Percentiles rank a stretch among this genome's conserved stretches.
These are phyloP conservation scores for Isabelozyma pseudorhagii DNA, from an alignment of 805 yeast genomes.

Conservation along the genomic window DNA sequence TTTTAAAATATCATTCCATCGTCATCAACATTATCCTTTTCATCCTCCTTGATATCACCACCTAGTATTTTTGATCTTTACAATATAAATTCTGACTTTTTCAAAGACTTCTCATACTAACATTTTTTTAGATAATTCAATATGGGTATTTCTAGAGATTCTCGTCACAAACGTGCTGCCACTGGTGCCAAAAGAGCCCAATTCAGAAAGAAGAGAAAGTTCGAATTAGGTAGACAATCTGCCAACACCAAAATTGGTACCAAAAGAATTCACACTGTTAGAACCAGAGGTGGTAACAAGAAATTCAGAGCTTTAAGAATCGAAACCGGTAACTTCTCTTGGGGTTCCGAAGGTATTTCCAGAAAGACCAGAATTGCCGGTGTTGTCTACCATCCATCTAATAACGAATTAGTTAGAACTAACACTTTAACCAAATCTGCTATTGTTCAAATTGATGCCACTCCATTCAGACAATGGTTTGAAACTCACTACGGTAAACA, in stretches of 20 bases:
- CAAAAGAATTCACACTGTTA: conserved; percentile 98
- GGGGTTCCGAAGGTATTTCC: conserved; percentile 99
- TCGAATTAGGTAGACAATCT: conserved; percentile 99
- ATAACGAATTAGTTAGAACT: conserved; percentile 99
- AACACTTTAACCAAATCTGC: conserved; percentile 99
- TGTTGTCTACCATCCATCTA: conserved; percentile 99
- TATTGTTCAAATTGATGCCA: conserved; percentile 98
- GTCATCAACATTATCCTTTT: conserved; percentile 1
- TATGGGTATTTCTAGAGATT: conserved; percentile 99
- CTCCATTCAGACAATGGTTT: conserved; percentile 99
- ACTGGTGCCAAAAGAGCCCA: conserved; percentile 99
- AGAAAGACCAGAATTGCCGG: conserved; percentile 98
- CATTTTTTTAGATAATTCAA: conserved; percentile 25
- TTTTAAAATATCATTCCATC: conserved; percentile 3
- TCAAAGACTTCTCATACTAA: conserved; percentile 13
- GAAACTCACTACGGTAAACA: conserved; percentile 96
- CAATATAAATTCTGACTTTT: too few species aligned
- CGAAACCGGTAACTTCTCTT: conserved; percentile 98
- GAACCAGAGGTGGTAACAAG: conserved; percentile 99
- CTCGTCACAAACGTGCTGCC: conserved; percentile 99
- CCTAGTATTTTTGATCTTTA: too few species aligned
- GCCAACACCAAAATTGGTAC: conserved; percentile 99
- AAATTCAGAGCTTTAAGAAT: conserved; percentile 99
- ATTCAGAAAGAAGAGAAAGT: conserved; percentile 99
- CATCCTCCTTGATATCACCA: too few species aligned